These are phyloP conservation scores for Luzula sylvatica DNA, from an alignment of 176 grass and related monocot genomes.

Conservation along the genomic window DNA sequence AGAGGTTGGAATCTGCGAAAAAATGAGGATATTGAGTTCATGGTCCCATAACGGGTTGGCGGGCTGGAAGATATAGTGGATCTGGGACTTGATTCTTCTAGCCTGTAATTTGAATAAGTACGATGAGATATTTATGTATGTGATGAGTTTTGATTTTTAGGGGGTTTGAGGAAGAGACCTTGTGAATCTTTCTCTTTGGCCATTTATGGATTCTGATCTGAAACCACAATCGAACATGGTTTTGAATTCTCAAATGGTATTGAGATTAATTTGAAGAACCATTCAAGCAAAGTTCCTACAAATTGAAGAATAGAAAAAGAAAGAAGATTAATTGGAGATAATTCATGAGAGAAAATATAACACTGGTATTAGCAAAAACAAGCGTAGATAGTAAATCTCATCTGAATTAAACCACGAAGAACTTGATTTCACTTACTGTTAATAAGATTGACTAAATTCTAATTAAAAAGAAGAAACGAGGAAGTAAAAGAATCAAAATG, in stretches of 20 bases:
- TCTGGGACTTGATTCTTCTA: conserved; percentile 72
- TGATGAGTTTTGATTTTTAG: not conserved
- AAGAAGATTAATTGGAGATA: no score
- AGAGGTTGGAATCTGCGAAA: not conserved
- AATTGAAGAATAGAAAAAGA: no score
- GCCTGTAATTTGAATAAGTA: conserved; percentile 31
- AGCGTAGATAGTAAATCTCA: no score
- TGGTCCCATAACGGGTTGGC: conserved; percentile 25
- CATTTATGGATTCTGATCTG: conserved; percentile 41
- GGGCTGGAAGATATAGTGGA: conserved; percentile 38
- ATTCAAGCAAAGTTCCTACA: no score
- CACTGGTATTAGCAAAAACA: no score
- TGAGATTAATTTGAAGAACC: not conserved
- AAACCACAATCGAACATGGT: conserved; percentile 49
- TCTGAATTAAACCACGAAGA: no score
- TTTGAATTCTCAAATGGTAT: not conserved
- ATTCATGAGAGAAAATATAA: no score
- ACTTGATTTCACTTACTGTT: no score
- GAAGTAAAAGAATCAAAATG: no score
- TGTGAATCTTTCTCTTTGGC: conserved; percentile 49
- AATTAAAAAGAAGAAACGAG: no score
- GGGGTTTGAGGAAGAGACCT: conserved; percentile 36
- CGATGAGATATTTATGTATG: not conserved
- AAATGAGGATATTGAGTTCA: no score
- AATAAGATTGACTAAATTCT: no score